Conservation (phyloP, 2,329 filamentous ascomycete species). For the Pseudogymnoascus sp. region DNA sequence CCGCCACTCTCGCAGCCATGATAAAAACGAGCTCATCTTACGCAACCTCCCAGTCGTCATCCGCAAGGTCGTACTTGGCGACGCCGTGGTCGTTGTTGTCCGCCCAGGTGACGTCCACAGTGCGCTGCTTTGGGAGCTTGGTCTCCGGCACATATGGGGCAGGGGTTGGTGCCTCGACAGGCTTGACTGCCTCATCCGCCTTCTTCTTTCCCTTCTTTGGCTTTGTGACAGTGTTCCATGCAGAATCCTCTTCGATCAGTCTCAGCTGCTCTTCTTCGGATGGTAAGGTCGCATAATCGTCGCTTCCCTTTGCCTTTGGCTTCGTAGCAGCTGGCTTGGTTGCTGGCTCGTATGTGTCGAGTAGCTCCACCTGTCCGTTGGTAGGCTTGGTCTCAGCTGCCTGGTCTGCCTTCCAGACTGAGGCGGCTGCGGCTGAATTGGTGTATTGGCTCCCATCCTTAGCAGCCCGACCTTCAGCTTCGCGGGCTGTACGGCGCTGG, state of each 20-base stretch:
- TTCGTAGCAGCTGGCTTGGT: constrained; percentile 26
- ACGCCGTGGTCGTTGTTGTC: neutral
- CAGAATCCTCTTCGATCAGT: constrained; percentile 41
- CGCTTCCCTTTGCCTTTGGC: constrained; percentile 13
- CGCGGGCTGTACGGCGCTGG: constrained; percentile 73
- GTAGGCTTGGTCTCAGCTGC: constrained; percentile 25
- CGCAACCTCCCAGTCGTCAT: constrained; percentile 9
- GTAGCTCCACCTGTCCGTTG: constrained; percentile 35
- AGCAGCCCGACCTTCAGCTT: constrained; percentile 73
- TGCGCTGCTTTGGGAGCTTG: neutral
- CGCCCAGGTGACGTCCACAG: neutral
- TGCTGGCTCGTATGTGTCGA: constrained; percentile 49
- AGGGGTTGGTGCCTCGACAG: constrained; percentile 3
- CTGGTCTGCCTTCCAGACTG: constrained; percentile 35
- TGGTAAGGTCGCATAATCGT: constrained; percentile 30
- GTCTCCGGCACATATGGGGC: neutral
- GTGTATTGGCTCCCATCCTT: constrained; percentile 66
- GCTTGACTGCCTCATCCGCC: constrained; percentile 11
- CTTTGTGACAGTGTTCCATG: constrained; percentile 52
- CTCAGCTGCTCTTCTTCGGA: constrained; percentile 58
- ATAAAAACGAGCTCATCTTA: constrained; percentile 6
- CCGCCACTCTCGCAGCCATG: neutral
- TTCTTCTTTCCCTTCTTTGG: constrained; percentile 37
- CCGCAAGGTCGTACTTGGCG: constrained; percentile 2
- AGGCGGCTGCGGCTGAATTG: constrained; percentile 32